Evolutionary conservation across 2,329 filamentous ascomycete species (phyloP), one percentile per base, ranked within the genome.

Genomic region (Emericellopsis cladophorae): DNA sequence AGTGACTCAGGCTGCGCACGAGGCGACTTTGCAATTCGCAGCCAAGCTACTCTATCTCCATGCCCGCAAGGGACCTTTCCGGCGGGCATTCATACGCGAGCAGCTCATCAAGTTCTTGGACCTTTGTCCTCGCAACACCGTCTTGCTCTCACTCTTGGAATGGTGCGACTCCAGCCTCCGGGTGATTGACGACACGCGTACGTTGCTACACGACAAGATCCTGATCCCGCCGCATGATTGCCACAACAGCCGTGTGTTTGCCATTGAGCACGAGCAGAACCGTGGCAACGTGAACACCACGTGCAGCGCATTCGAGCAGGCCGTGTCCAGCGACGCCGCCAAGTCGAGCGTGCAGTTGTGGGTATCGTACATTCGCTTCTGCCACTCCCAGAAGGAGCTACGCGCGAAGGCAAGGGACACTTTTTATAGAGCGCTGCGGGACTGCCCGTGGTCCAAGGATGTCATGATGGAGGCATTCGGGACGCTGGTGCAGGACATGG

Each of bases 171-270:
- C 76, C 2, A 75, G 80, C 7, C 75, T 86, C 35, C 74, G 80
- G 21, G 71, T 92, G 41, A 75, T 87, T 45, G 84, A 93, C 49
- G 81, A 85, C 15, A 75, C 93, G 16, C 77, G 84, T n/a, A 67
- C 72, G 6, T 60, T 84, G 8, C 63, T 89, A 10, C 60, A 70
- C 16, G 67, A 69, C 54, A 70, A 70, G 52, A 58, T 76, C 0
- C 57, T 72, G 3, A 47, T 54, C 6, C 48, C 53, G 14, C 39
- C 44, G 7, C 56, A 65, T 40, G 68, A 72, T 50, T 59, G 60
- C 33, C 46, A 69, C 11, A 57, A 57, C 45, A 66, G 57, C 46
- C 65, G 68, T 7, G 46, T 67, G 11, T 74, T 76, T 51, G 64
- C 68, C 18, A 65, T 77, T 37, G 56, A 60, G n/a, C 63, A 74